Conservation (phyloP, 352 stramenopile genomes). For the Globisporangium polare region DNA sequence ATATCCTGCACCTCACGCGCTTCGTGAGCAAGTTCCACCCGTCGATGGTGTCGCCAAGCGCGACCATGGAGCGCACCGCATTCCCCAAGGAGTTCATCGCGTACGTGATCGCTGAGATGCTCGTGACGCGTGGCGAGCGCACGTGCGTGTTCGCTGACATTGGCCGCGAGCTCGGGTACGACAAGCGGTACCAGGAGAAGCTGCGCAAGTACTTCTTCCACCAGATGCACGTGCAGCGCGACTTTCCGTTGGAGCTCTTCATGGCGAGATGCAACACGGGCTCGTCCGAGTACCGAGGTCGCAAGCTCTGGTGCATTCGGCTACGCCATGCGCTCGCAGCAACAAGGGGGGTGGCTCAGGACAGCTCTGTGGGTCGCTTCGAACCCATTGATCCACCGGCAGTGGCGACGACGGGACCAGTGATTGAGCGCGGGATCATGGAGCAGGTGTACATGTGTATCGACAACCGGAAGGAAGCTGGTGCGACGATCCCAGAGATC, state of each 20-base stretch:
- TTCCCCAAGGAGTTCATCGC: constrained; percentile 64
- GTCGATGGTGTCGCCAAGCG: constrained; percentile 57
- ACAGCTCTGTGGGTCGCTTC: constrained; percentile 20
- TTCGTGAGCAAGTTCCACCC: constrained; percentile 63
- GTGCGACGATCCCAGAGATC: constrained; percentile 75
- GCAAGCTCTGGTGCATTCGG: constrained; percentile 80
- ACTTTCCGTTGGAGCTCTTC: constrained; percentile 74
- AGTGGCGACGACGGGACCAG: constrained; percentile 21
- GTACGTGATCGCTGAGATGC: constrained; percentile 58
- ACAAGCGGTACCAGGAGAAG: constrained; percentile 76
- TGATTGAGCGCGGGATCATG: constrained; percentile 75
- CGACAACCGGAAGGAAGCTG: constrained; percentile 37
- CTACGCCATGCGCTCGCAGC: constrained; percentile 23
- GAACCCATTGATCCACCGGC: constrained; percentile 12
- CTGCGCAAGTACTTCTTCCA: constrained; percentile 82
- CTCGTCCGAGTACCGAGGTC: constrained; percentile 44
- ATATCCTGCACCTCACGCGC: constrained; percentile 71
- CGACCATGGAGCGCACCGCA: constrained; percentile 42
- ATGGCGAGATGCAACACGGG: constrained; percentile 74
- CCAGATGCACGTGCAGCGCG: constrained; percentile 49
- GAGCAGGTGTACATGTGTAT: constrained; percentile 74
- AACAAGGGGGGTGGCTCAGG: background rate
- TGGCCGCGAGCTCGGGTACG: constrained; percentile 69
- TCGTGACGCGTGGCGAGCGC: constrained; percentile 53
- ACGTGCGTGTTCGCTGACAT: constrained; percentile 86